A percentile compares a stretch with the other conserved stretches of the same genome.
phyloP scores from a whole-genome alignment of 2,329 filamentous ascomycete species.

The Leptoxyphium fumago region DNA sequence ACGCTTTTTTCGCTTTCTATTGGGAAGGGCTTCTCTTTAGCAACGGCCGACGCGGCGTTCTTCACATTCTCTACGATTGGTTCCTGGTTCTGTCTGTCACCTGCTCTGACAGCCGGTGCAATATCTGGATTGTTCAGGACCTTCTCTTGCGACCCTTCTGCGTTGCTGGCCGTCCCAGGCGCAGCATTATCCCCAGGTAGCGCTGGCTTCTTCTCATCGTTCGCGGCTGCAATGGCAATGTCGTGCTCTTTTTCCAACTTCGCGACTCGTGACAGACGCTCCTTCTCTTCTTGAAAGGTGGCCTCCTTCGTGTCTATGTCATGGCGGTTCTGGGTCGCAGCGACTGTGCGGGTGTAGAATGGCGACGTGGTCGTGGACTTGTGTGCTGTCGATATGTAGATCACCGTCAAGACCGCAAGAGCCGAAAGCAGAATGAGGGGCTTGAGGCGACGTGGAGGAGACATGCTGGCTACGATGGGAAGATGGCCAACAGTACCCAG shows the following conservation, averaged over 20 bases:
- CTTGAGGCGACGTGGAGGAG: conserved; percentile 55
- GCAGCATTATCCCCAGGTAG: conserved; percentile 1
- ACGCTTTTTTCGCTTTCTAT: conserved; percentile 32
- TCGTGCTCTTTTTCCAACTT: conserved; percentile 19
- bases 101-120: conserved; percentile 29
- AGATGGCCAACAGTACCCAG: not conserved
- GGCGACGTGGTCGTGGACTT: conserved; percentile 37
- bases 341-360: conserved; percentile 42
- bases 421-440: conserved; percentile 50
- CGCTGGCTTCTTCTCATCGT: conserved; percentile 6
- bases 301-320: conserved; percentile 11
- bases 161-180: not conserved
- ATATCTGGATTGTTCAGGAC: conserved; percentile 2
- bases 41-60: conserved; percentile 5
- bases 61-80: conserved; percentile 51
- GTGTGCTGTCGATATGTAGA: conserved; percentile 58
- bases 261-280: conserved; percentile 14
- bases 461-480: conserved; percentile 34
- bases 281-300: conserved; percentile 9
- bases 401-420: conserved; percentile 48
- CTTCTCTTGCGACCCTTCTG: conserved; percentile 2
- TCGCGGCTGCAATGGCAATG: conserved; percentile 3
- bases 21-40: conserved; percentile 8
- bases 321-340: conserved; percentile 37
- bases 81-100: conserved; percentile 46